phyloP scores from a whole-genome alignment of 2,329 filamentous ascomycete species.

The Nannizzia gypsea region DNA sequence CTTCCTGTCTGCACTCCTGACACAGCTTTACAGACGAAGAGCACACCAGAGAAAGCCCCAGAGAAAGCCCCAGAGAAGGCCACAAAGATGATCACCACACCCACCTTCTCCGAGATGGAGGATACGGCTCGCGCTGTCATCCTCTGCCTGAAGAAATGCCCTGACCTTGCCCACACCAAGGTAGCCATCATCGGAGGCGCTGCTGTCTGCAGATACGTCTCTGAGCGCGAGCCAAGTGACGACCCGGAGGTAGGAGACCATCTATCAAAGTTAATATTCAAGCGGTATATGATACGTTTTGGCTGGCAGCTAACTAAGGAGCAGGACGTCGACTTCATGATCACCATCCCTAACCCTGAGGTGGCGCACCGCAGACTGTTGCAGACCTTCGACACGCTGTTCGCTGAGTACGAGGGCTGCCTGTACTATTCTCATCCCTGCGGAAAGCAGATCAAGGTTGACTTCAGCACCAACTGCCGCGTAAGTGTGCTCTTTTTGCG shows the following conservation, averaged over 20 bases:
- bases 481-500: neutral
- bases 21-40: neutral
- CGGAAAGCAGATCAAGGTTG: conserved; percentile 8
- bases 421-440: conserved; percentile 4
- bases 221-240: neutral
- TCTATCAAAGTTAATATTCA: too few species aligned
- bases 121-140: conserved; percentile 8
- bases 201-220: neutral
- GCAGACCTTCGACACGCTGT: conserved; percentile 1
- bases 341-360: conserved; percentile 7
- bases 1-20: neutral
- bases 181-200: conserved; percentile 9
- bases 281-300: neutral
- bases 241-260: neutral
- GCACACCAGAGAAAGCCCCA: too few species aligned
- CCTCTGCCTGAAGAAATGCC: conserved; percentile 1
- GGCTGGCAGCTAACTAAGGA: neutral
- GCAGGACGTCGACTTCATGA: conserved; percentile 11
- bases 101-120: conserved; percentile 7
- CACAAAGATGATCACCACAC: conserved; percentile 3
- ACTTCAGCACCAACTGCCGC: conserved; percentile 11
- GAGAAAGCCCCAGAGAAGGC: neutral
- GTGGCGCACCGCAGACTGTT: conserved; percentile 7
- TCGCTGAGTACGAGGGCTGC: conserved; percentile 1
- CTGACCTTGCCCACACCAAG: conserved; percentile 5